Evolutionary conservation across 306 rosid species (phyloP).

Genomic region (Quercus mongolica): DNA sequence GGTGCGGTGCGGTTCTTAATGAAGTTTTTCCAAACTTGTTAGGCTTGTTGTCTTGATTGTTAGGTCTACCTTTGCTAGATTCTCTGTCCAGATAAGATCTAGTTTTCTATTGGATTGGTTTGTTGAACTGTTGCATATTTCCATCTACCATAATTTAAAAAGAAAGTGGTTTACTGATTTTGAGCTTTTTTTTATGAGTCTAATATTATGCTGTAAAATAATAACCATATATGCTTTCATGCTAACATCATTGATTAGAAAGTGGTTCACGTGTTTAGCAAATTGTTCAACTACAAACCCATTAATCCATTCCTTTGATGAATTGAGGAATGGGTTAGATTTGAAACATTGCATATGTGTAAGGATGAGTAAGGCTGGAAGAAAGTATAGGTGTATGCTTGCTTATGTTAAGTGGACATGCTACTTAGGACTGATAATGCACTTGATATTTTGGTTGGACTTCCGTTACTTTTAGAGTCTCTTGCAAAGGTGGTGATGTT

Average conservation of each 20-base stretch:
- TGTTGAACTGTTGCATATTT: background rate
- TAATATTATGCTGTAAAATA: background rate
- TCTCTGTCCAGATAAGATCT: background rate
- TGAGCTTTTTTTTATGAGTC: background rate
- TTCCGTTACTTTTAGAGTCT: background rate
- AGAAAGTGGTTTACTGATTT: no score
- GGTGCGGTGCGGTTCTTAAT: no score
- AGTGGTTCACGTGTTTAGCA: background rate
- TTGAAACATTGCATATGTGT: background rate
- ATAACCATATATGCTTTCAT: background rate
- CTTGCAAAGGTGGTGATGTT: background rate
- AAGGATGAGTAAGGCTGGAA: background rate
- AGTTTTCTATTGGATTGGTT: background rate
- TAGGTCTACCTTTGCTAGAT: background rate
- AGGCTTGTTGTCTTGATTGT: background rate
- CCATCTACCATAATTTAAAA: background rate
- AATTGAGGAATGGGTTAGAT: background rate
- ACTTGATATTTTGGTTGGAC: background rate
- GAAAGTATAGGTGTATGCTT: background rate
- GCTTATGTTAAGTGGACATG: background rate
- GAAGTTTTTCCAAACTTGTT: no score
- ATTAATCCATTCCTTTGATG: background rate
- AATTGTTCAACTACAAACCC: background rate
- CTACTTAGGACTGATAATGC: background rate
- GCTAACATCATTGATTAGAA: background rate